phyloP scores from a whole-genome alignment of 768 basidiomycete genomes.

The Leccinum uliginosum region DNA sequence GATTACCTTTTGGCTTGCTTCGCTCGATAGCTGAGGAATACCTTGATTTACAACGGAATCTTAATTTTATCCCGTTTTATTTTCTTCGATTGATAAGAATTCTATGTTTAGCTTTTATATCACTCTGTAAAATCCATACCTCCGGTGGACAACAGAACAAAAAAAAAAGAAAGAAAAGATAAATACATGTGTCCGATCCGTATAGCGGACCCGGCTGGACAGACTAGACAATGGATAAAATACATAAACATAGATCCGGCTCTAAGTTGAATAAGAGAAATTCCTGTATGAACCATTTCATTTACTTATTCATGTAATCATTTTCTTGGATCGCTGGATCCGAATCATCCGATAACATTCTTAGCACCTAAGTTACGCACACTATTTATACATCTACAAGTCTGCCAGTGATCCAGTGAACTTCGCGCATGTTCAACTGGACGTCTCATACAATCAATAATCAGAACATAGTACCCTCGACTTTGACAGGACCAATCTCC shows the following conservation, averaged over 20 bases:
- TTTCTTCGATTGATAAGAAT: background rate
- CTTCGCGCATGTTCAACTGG: background rate
- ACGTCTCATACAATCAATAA: background rate
- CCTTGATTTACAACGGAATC: background rate
- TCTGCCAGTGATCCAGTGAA: background rate
- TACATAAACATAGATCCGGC: no score
- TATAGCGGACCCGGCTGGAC: no score
- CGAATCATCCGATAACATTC: no score
- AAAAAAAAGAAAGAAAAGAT: background rate
- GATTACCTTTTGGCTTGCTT: background rate
- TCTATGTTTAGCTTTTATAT: background rate
- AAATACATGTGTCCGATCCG: no score
- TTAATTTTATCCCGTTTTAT: background rate
- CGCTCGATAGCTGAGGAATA: background rate
- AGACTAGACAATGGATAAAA: no score
- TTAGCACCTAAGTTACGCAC: no score
- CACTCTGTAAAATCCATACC: background rate
- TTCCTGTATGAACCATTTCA: no score
- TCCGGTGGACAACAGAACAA: background rate
- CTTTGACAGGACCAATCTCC: background rate
- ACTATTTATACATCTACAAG: background rate
- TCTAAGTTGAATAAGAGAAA: no score
- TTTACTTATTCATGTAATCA: no score
- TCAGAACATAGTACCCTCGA: background rate
- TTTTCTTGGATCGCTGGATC: no score